phyloP scores from a whole-genome alignment of 129 eudicot species.

The Helichrysum umbraculigerum region DNA sequence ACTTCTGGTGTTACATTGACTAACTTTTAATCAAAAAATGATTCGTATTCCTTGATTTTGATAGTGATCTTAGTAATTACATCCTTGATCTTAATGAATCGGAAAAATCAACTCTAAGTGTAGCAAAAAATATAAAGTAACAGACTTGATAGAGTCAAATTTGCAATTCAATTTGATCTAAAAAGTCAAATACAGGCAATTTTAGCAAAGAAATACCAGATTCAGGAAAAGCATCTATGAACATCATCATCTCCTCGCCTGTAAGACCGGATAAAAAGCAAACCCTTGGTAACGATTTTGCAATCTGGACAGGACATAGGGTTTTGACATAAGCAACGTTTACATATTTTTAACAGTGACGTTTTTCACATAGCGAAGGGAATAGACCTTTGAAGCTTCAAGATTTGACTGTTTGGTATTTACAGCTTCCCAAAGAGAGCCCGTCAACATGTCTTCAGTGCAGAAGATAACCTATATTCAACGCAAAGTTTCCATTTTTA shows the following conservation, averaged over 20 bases:
- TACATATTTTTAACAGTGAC: background rate
- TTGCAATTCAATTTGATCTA: background rate
- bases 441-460: slow-evolving; percentile 76
- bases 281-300: slow-evolving; percentile 72
- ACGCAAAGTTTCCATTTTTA: slow-evolving; percentile 1
- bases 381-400: slow-evolving; percentile 60
- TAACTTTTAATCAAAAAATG: background rate
- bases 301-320: slow-evolving; percentile 43
- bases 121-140: slow-evolving; percentile 1
- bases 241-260: slow-evolving; percentile 99
- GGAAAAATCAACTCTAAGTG: background rate
- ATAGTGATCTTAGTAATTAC: background rate
- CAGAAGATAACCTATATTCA: slow-evolving; percentile 61
- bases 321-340: background rate
- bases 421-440: slow-evolving; percentile 91
- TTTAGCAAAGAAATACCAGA: slow-evolving; percentile 47
- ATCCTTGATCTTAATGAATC: background rate
- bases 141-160: background rate
- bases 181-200: background rate
- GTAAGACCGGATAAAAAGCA: slow-evolving; percentile 93
- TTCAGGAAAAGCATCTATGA: slow-evolving; percentile 86
- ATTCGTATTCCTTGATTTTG: background rate
- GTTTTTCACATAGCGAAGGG: background rate
- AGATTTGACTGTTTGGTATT: slow-evolving; percentile 76
- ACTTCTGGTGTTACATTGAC: slow-evolving; percentile 5